Evolutionary conservation across 1,284 basidiomycete genomes (phyloP), one percentile per base, ranked within the genome.

Genomic region (Irpex sp.): DNA sequence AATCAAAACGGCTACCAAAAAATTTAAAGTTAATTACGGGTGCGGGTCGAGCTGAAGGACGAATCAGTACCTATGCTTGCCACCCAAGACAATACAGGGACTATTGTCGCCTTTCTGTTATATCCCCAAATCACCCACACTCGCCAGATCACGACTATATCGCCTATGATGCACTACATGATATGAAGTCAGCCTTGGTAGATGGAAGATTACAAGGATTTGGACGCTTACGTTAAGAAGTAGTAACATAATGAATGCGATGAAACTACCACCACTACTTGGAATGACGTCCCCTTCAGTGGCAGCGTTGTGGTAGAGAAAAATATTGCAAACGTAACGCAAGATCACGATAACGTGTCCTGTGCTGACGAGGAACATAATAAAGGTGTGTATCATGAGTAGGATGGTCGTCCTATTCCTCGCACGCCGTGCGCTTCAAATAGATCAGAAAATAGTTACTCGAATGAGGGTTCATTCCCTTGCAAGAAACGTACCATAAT

Each of bases 151-250:
- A 61, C 54, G n/a, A 61, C 53, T 19, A 39, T 17, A 19, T 61
- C 60, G 7, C 60, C 60, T 4, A 61, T 33, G 19, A 61, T 61
- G 19, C 60, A 61, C 60, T 61, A 17, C 39, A 46, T 46, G 39
- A 46, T 13, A 46, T 6, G n/a, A 15, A 11, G n/a, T 46, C n/a
- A 11, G 31, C n/a, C 11, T 46, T 11, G 5, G 39, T 46, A 11
- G 13, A 46, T 46, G 39, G 11, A 6, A 46, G 39, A 46, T 11
- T 13, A 46, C 39, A 46, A 11, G n/a, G 39, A 11, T 46, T 46
- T 13, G 11, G 39, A 13, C 39, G n/a, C 53, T 31, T 17, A 55
- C 53, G 33, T 55, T 55, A 7, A 55, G 6, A 11, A 55, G 53
- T 5, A 55, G 31, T 4, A 55, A 9, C n/a, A 55, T 31, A 17